Conservation (phyloP, 331 rosid species). For the Ulmus americana region DNA sequence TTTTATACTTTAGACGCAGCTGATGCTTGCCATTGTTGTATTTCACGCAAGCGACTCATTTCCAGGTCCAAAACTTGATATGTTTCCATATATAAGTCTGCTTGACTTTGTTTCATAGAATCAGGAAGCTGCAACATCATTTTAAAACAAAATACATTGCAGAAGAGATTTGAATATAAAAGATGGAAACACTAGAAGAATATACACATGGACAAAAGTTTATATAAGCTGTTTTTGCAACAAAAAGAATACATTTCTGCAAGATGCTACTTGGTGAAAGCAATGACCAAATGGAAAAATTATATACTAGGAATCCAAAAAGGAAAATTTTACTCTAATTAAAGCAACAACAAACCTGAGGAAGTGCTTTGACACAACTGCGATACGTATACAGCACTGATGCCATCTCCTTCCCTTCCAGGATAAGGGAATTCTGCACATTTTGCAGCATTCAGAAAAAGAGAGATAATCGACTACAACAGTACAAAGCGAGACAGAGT, state of each 20-base stretch:
- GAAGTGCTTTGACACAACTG: conserved; percentile 96
- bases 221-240: not conserved
- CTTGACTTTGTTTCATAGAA: conserved; percentile 99
- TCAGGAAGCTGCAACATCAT: conserved; percentile 71
- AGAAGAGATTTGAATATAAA: not conserved
- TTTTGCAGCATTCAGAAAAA: conserved; percentile 4
- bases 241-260: not conserved
- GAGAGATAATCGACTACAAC: not conserved
- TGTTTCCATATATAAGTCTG: conserved; percentile 89
- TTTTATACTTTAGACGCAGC: conserved; percentile 72
- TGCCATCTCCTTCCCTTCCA: conserved; percentile 92
- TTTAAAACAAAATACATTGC: not conserved
- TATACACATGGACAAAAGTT: not conserved
- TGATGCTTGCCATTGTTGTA: conserved; percentile 95
- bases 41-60: conserved; percentile 96
- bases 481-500: not conserved
- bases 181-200: not conserved
- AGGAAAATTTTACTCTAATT: not conserved
- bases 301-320: not conserved
- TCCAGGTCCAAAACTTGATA: conserved; percentile 98
- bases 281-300: not conserved
- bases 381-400: conserved; percentile 97
- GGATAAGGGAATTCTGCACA: conserved; percentile 70
- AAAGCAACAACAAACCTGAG: conserved; percentile 59
- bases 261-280: not conserved